Evolutionary conservation across 148 eudicot genomes (phyloP).

Genomic region (Rheum nobile): DNA sequence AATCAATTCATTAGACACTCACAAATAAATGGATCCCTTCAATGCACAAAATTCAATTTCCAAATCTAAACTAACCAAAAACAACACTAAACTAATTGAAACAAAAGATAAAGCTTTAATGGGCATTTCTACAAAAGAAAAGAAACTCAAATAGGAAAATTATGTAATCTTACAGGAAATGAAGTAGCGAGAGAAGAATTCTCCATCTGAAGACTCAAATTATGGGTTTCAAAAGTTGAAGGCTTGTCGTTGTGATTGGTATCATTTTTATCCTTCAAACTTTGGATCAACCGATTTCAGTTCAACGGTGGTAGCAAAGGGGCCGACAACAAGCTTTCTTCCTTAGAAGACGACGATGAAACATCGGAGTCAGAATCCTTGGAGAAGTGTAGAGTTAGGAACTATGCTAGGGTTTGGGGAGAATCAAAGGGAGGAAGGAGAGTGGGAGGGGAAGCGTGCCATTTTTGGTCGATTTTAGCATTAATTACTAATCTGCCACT

Average conservation of each 20-base stretch:
- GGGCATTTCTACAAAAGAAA: background rate
- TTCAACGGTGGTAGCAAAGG: too few relatives aligned
- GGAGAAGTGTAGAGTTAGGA: too few relatives aligned
- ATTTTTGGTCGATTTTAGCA: too few relatives aligned
- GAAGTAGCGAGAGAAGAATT: constrained; percentile 23
- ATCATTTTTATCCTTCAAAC: constrained; percentile 12
- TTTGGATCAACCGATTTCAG: too few relatives aligned
- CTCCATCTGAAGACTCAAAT: constrained; percentile 27
- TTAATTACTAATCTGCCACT: too few relatives aligned
- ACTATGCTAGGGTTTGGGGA: too few relatives aligned
- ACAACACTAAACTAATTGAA: background rate
- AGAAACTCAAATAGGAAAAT: background rate
- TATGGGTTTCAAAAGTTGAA: constrained; percentile 13
- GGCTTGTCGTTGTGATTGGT: constrained; percentile 7
- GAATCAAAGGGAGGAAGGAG: too few relatives aligned
- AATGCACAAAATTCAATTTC: background rate
- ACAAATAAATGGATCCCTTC: background rate
- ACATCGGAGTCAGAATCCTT: too few relatives aligned
- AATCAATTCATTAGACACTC: background rate
- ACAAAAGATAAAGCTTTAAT: background rate
- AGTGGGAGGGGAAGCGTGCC: too few relatives aligned
- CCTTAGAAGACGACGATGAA: too few relatives aligned
- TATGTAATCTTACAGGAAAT: constrained; percentile 33
- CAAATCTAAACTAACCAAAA: background rate
- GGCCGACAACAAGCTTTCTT: too few relatives aligned